phyloP scores from a whole-genome alignment of 1,284 basidiomycete genomes.

The Xanthoconium separans region DNA sequence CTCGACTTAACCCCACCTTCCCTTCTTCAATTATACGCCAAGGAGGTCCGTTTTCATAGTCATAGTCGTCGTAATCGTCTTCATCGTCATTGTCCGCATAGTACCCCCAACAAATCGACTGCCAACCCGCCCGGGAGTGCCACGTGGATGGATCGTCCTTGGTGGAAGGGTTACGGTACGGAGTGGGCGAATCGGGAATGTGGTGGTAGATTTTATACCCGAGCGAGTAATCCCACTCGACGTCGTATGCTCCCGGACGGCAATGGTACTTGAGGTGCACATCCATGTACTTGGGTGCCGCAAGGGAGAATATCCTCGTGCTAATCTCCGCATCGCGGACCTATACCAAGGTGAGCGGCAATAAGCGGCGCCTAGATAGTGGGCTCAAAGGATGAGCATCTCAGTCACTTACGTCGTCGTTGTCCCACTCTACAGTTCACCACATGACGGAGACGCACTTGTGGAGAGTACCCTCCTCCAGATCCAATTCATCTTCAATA shows the following conservation, averaged over 20 bases:
- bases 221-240: constrained; percentile 17
- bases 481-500: constrained; percentile 5
- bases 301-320: constrained; percentile 8
- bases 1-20: constrained; percentile 5
- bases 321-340: constrained; percentile 8
- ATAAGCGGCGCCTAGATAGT: background rate
- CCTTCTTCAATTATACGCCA: constrained; percentile 7
- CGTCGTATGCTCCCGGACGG: background rate
- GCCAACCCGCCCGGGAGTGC: constrained; percentile 13
- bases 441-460: constrained; percentile 11
- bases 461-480: constrained; percentile 5
- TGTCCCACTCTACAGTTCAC: background rate
- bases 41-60: background rate
- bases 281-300: constrained; percentile 13
- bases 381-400: background rate
- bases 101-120: constrained; percentile 18
- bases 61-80: too few relatives aligned
- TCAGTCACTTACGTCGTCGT: constrained; percentile 2
- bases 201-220: constrained; percentile 10
- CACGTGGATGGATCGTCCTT: background rate
- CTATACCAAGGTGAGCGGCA: constrained; percentile 4
- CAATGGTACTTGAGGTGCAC: constrained; percentile 15
- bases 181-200: background rate
- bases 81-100: constrained; percentile 6
- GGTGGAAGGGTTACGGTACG: background rate